Conservation (phyloP, 306 rosid species). For the Astragalus glycyphyllos region DNA sequence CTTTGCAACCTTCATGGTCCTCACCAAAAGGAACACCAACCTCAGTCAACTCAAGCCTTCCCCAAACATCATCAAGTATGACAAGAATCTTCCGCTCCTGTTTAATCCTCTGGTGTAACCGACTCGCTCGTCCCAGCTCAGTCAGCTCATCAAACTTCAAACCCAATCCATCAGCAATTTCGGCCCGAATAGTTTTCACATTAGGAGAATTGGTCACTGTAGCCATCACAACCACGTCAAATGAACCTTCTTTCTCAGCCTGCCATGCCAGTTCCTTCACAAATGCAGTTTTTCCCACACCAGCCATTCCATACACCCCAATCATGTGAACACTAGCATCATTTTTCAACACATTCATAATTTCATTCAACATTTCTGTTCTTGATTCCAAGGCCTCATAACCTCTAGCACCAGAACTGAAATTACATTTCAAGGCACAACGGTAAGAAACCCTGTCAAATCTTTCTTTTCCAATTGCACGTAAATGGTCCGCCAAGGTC, state of each 20-base stretch:
- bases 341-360: slow-evolving; percentile 25
- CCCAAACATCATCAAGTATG: slow-evolving; percentile 55
- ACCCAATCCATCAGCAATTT: slow-evolving; percentile 48
- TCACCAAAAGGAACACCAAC: slow-evolving; percentile 52
- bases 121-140: slow-evolving; percentile 32
- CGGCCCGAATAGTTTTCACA: slow-evolving; percentile 28
- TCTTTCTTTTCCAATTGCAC: not conserved
- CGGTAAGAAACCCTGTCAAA: slow-evolving; percentile 42
- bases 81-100: slow-evolving; percentile 51
- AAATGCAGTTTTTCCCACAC: slow-evolving; percentile 46
- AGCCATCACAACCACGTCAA: slow-evolving; percentile 41
- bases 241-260: slow-evolving; percentile 31
- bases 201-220: slow-evolving; percentile 25
- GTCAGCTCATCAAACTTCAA: slow-evolving; percentile 43
- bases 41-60: slow-evolving; percentile 37
- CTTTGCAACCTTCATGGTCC: slow-evolving; percentile 45
- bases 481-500: not conserved
- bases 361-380: slow-evolving; percentile 14
- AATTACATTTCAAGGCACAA: slow-evolving; percentile 34
- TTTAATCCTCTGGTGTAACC: slow-evolving; percentile 43
- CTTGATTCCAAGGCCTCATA: slow-evolving; percentile 45
- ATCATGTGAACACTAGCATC: slow-evolving; percentile 22
- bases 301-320: slow-evolving; percentile 48
- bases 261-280: slow-evolving; percentile 44
- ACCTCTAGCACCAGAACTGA: slow-evolving; percentile 39